Percentiles rank a stretch among this genome's conserved stretches.
Conservation (phyloP, 768 basidiomycete genomes). For the Lanmaoa pseudosensibilis region DNA sequence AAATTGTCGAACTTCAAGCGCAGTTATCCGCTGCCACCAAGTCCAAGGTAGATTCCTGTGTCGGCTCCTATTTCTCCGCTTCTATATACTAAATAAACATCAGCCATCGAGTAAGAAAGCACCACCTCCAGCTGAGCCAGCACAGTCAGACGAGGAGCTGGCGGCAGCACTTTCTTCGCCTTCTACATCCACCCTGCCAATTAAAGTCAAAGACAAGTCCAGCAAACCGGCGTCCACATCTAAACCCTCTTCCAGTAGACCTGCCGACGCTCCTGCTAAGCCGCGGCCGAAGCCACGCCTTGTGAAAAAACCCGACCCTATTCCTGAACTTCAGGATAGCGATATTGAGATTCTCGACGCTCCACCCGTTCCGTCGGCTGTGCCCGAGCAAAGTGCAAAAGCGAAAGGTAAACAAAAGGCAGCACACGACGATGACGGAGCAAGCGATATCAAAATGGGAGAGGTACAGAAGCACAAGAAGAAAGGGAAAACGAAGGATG, state of each 20-base stretch:
- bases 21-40: conserved; percentile 42
- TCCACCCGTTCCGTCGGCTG: conserved; percentile 14
- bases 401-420: conserved; percentile 43
- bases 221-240: conserved; percentile 11
- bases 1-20: conserved; percentile 44
- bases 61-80: conserved; percentile 6
- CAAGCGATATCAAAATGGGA: conserved; percentile 17
- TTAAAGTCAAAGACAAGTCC: conserved; percentile 19
- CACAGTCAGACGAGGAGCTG: conserved; percentile 28
- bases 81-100: background rate
- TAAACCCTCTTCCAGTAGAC: conserved; percentile 21
- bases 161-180: conserved; percentile 14
- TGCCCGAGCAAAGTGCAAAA: conserved; percentile 28
- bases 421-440: conserved; percentile 15
- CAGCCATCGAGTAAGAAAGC: conserved; percentile 17
- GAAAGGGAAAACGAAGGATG: conserved; percentile 15
- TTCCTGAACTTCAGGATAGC: conserved; percentile 26
- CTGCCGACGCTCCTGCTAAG: conserved; percentile 20
- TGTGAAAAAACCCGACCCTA: conserved; percentile 16
- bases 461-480: conserved; percentile 33
- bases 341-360: conserved; percentile 32
- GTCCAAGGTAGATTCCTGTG: conserved; percentile 20
- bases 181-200: conserved; percentile 13
- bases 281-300: conserved; percentile 24
- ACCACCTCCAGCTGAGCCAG: conserved; percentile 2